Base-by-base conservation (phyloP, 306 rosid genomes). In the Vigna mungo region DNA sequence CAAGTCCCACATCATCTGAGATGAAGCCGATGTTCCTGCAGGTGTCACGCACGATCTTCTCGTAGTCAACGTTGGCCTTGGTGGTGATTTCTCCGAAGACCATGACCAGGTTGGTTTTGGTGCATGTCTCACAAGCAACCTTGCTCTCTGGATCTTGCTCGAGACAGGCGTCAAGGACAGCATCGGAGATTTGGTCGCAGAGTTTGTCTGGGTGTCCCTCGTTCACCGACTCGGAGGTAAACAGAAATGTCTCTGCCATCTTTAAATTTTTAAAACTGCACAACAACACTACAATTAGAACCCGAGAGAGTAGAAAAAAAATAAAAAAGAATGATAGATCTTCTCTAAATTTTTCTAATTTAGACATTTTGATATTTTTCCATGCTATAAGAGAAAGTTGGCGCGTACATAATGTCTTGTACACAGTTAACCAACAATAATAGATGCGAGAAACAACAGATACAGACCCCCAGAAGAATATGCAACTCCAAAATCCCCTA, bases 161-260 rank as follows among this genome's bases (percentile, higher is more conserved):
- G 2, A 90, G 83, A 81, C 96, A 90, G 4, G 93, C 96, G 30
- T 90, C 96, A 20, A 90, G 89, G 9, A 90, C 92, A 0, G 95
- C 95, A 61, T 90, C 95, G 10, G 95, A 90, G 84, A 90, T 87
- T 86, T 90, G 93, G 46, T 90, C 96, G 23, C 96, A 90, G 27
- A 90, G 96, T 85, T 90, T 90, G 86, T 90, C 96, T 9, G 96
- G 96, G 90, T 90, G 96, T 15, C 96, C 96, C 88, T 90, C 96
- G 83, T 90, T 90, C 86, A 90, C 96, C 0, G 96, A 90, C 72
- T 90, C 96, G 0, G 96, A 90, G 16, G 96, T 90, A 67, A 34
- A 90, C 34, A 90, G 86, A 79, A 90, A 90, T 23, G 84, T 87
- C 74, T 90, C 96, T 25, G 85, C 82, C 86, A 84, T 85, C 68